Evolutionary conservation across 1,284 basidiomycete species (phyloP), one percentile per base, ranked within the genome.

Genomic region (Hemileia vastatrix): DNA sequence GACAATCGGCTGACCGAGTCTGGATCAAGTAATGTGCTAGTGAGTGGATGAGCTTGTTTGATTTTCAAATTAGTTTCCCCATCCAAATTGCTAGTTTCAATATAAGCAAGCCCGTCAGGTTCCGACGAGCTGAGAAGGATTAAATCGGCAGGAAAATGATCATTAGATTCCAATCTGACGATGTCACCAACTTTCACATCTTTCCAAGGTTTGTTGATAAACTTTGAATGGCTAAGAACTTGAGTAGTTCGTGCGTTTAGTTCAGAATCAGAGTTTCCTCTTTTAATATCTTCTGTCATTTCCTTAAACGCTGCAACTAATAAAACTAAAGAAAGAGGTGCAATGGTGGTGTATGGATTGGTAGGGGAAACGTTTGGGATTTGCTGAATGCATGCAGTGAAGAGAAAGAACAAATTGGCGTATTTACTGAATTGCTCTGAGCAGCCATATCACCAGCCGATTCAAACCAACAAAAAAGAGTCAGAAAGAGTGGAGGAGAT

Each of bases 31-130:
- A 96, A 80, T 9, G 81, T 72, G 0, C 88, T 79, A 0, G 93
- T 96, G 24, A 89, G 84, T 0, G 88, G 81, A 15, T 87, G 87
- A 0, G 90, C 90, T 78, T 98, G 93, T 76, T 98, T 97, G 78
- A 98, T 97, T 80, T 98, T 99, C 68, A 98, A 81, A 73, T 98
- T 98, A 4, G 95, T 99, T 79, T 98, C 94, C 88, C 93, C 94
- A 72, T 98, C 95, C 21, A 99, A 81, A 76, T 99, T 98, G 33
- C 89, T 88, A 36, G 90, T 94, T 79, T 93, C 90, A 36, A 94
- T 80, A 69, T 90, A 93, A 74, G 89, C 91, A 76, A 90, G 78
- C 11, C 86, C 84, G 68, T 92, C 89, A 23, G 76, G 60, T 74
- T 92, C 88, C 1, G 88, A 90, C 43, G 88, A 90, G 68, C 85